phyloP scores from a whole-genome alignment of 164 flowering plant species.

The Kingdonia uniflora region DNA sequence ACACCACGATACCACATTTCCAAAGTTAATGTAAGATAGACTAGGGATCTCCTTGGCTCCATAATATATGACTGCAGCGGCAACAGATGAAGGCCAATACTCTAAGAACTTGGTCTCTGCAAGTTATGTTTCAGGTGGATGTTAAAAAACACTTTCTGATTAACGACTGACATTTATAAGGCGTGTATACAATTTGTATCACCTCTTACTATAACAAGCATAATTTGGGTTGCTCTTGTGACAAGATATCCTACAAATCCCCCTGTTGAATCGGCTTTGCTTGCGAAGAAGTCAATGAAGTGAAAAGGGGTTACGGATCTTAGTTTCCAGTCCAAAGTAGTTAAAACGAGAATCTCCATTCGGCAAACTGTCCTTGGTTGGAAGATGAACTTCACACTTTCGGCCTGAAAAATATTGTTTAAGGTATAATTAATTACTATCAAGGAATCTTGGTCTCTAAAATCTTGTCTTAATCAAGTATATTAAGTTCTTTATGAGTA shows the following conservation, averaged over 20 bases:
- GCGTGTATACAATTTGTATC: conserved; percentile 5
- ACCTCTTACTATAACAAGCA: conserved; percentile 68
- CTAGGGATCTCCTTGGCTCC: conserved; percentile 59
- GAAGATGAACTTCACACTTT: conserved; percentile 50
- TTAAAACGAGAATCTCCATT: conserved; percentile 69
- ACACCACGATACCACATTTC: conserved; percentile 52
- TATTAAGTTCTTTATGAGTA: too few relatives aligned
- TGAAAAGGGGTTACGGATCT: conserved; percentile 65
- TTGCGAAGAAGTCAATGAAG: conserved; percentile 46
- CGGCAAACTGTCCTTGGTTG: conserved; percentile 56
- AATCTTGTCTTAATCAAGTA: too few relatives aligned
- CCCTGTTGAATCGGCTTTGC: conserved; percentile 55
- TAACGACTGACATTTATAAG: background rate
- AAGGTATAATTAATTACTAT: background rate
- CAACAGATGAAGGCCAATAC: conserved; percentile 73
- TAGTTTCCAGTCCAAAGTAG: conserved; percentile 62
- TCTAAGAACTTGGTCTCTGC: conserved; percentile 60
- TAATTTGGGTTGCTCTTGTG: conserved; percentile 54
- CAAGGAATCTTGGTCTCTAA: too few relatives aligned
- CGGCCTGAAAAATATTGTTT: conserved; percentile 27
- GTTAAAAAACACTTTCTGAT: background rate
- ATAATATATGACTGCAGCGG: conserved; percentile 69
- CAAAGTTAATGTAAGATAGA: conserved; percentile 40
- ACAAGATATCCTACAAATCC: conserved; percentile 32
- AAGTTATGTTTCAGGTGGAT: conserved; percentile 4